Evolutionary conservation across 2,329 filamentous ascomycete genomes (phyloP), one percentile per base, ranked within the genome.

Genomic region (Neoscytalidium dimidiatum): DNA sequence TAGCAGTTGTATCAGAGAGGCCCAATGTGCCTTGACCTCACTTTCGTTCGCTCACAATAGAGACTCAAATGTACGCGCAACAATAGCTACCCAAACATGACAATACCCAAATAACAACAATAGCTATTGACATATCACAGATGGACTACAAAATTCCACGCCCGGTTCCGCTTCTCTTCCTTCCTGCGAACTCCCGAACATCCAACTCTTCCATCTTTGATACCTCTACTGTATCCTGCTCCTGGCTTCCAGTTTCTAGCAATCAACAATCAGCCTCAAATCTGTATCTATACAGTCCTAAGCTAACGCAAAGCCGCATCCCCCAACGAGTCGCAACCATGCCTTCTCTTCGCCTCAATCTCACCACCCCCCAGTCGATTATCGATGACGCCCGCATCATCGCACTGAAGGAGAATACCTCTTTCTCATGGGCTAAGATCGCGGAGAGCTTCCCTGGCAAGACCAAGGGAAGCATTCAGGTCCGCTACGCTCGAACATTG

Each of bases 391-490:
- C 60, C 17, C 31, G 23, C 44, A 62, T 62, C 60, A 53, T 62
- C 26, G 48, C 44, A 23, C 35, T 62, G 11, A 62, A 62, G 19
- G 60, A 62, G 29, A 13, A 28, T 11, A 28, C 5, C 4, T 11
- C 7, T 26, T 13, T 51, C 11, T 38, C 21, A 1, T 62, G 60
- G 60, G 23, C 44, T 4, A 29, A 52, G 8, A 62, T 62, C 17
- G 60, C 60, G 9, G 31, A 8, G 3, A 28, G 31, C 44, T 53
- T 62, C 48, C 60, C 60, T 2, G 31, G 21, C n/a, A 43, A 13
- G 35, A 51, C 28, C 44, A 53, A 28, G 23, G 60, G 60, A 21
- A 62, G 60, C 60, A 29, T 62, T 31, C 60, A 62, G 29, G 60
- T 62, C 11, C 21, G 60, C 9, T 62, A 62, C 44, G 51, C 29